Evolutionary conservation across 2,329 filamentous ascomycete species (phyloP).

Genomic region (Neofusicoccum umdonicola): DNA sequence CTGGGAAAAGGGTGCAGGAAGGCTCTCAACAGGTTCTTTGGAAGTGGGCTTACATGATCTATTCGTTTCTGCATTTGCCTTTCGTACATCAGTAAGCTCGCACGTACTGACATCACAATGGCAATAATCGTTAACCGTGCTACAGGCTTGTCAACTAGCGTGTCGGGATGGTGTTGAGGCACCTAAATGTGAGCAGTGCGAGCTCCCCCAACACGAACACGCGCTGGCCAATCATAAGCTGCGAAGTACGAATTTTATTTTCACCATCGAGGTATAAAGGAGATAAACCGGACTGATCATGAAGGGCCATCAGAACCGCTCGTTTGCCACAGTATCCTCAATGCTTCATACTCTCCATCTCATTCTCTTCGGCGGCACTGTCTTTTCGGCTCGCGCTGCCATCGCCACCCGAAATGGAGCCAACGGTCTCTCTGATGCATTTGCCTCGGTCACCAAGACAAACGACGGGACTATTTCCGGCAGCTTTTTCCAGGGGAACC

Average conservation of each 20-base stretch:
- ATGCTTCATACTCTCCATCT: neutral
- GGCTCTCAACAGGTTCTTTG: no score
- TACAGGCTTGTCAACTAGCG: no score
- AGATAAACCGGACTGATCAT: neutral
- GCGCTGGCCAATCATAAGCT: neutral
- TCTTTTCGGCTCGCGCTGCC: neutral
- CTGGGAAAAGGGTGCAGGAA: no score
- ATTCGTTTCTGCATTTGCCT: no score
- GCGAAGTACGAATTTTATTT: neutral
- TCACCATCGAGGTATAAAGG: neutral
- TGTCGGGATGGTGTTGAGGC: no score
- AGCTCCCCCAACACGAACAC: neutral
- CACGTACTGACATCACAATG: no score
- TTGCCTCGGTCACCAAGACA: neutral
- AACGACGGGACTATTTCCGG: neutral
- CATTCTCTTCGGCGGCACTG: neutral
- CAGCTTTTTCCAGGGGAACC: neutral
- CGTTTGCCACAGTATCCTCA: neutral
- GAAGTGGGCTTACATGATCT: no score
- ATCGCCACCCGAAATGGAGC: neutral
- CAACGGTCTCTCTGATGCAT: neutral
- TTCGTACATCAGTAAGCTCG: no score
- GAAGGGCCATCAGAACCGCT: neutral
- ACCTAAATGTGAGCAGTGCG: no score
- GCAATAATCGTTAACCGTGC: no score